These are phyloP conservation scores for Hyparrhenia diplandra DNA, from an alignment of 176 grass and related monocot species.

Conservation along the genomic window DNA sequence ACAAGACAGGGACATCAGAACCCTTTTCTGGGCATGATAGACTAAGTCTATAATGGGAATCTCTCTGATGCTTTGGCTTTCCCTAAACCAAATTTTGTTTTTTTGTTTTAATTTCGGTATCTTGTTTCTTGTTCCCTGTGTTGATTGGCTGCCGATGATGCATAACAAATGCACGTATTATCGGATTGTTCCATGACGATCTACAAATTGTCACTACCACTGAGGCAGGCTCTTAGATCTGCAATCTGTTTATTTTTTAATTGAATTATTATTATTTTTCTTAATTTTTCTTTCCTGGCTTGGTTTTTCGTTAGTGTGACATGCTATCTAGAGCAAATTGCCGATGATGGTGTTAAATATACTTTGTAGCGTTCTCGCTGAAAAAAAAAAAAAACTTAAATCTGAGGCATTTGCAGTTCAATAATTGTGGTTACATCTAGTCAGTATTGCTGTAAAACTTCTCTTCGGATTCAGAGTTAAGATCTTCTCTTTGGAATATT, in stretches of 20 bases:
- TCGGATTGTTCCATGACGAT: slow-evolving; percentile 52
- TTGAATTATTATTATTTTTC: rapidly evolving
- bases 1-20: slow-evolving; percentile 72
- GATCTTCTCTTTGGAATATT: too few species aligned
- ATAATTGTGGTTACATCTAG: too few species aligned
- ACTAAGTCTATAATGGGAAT: slow-evolving; percentile 62
- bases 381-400: slow-evolving; percentile 32
- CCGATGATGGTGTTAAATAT: slow-evolving; percentile 62
- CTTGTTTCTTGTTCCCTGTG: not conserved
- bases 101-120: not conserved
- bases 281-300: too few species aligned
- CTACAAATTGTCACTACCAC: slow-evolving; percentile 57
- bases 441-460: too few species aligned
- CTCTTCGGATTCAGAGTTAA: too few species aligned
- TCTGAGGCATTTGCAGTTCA: slow-evolving; percentile 26
- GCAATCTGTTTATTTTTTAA: too few species aligned
- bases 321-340: not conserved
- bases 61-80: slow-evolving; percentile 57
- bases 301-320: not conserved
- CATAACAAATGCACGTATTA: slow-evolving; percentile 43
- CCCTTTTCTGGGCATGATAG: slow-evolving; percentile 34
- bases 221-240: slow-evolving; percentile 7
- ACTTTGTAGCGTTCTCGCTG: slow-evolving; percentile 46
- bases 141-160: slow-evolving; percentile 14
- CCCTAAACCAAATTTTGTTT: not conserved